Evolutionary conservation across 2,329 filamentous ascomycete species (phyloP), one percentile per base, ranked within the genome.

Genomic region (Aspergillus texensis): DNA sequence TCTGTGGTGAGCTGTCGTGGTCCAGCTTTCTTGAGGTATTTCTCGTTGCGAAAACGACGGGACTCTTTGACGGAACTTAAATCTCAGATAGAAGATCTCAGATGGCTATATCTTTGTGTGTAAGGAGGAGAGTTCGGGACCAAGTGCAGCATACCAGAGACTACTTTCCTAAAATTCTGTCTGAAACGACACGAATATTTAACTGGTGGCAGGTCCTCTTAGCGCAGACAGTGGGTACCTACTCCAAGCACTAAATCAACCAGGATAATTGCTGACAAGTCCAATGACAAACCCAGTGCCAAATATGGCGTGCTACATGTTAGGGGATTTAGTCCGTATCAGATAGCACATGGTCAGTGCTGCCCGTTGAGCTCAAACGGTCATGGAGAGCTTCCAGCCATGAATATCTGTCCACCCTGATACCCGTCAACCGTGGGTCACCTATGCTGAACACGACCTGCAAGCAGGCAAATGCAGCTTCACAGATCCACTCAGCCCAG

Each of bases 291-390:
- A 4, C 19, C 28, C n/a, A 36, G 52, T 36, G 6, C 28, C 46
- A 6, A 30, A 50, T 36, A 54, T 54, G 52, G 52, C 52, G 30
- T 54, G 52, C 52, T 54, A 34, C 52, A 50, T 30, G 46, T 16
- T 54, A 21, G 30, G 52, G 52, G 21, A 24, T 28, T 24, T 36
- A 32, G 36, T 36, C 19, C 52, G 52, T 24, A 36, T 12, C 30
- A 21, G 52, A 54, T 24, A 36, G 52, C 28, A 54, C 10, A 45
- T 58, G 56, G 26, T 45, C 26, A 45, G 24, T 30, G 24, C 46
- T 50, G 46, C 46, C 43, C 46, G 46, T 50, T 50, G 46, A 50
- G 14, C 46, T 50, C 46, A 10, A 50, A 28, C 11, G 45, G 24
- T 14, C 45, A 48, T 48, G 24, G 12, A 48, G 30, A 50, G 46